Evolutionary conservation across 75 land plant genomes (phyloP).

Genomic region (Sequoiadendron giganteum): DNA sequence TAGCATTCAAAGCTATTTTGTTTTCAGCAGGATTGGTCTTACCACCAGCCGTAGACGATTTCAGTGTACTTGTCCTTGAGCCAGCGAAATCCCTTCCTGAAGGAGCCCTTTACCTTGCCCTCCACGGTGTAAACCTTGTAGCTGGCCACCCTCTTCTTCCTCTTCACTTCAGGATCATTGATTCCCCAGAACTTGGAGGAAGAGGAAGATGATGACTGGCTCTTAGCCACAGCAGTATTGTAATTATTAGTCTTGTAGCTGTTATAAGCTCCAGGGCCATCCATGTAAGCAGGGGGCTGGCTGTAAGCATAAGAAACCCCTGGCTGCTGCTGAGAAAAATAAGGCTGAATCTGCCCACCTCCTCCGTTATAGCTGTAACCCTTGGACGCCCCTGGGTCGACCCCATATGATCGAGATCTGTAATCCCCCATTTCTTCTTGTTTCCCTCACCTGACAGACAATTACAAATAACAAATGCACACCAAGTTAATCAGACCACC

Average conservation of each 20-base stretch:
- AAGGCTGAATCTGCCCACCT: conserved; percentile 9
- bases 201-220: conserved; percentile 13
- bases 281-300: conserved; percentile 20
- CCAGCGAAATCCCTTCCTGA: conserved; percentile 77
- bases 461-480: background rate
- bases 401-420: conserved; percentile 48
- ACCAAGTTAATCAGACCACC: background rate
- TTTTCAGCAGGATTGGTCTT: conserved; percentile 12
- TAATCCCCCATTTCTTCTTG: conserved; percentile 23
- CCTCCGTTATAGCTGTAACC: conserved; percentile 13
- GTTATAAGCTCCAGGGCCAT: conserved; percentile 30
- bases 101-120: conserved; percentile 67
- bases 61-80: conserved; percentile 67
- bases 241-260: background rate
- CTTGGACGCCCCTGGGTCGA: conserved; percentile 30
- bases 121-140: conserved; percentile 77
- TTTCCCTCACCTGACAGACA: background rate
- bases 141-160: conserved; percentile 80
- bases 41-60: conserved; percentile 73
- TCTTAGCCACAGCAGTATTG: conserved; percentile 19
- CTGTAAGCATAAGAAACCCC: conserved; percentile 14
- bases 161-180: conserved; percentile 74
- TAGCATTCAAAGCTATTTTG: background rate
- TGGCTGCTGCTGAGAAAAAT: background rate
- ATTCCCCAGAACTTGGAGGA: conserved; percentile 39